Evolutionary conservation across 441 rosid species (phyloP).

Genomic region (Biscutella laevigata): DNA sequence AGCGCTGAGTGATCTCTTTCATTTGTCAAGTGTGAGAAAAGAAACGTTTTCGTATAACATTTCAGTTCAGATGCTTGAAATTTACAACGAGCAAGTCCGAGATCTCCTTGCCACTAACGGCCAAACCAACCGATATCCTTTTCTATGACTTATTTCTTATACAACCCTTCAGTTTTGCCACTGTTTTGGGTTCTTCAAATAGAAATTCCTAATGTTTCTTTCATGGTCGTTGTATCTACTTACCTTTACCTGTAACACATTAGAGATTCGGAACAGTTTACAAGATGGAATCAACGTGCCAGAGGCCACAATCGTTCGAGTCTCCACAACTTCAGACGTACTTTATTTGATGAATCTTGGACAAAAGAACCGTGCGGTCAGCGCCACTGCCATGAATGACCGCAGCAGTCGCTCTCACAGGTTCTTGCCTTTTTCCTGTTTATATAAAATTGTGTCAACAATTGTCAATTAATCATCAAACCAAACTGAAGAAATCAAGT

Average conservation of each 20-base stretch:
- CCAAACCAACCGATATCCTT: slow-evolving; percentile 46
- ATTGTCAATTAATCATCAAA: too few species aligned
- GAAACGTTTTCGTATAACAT: slow-evolving; percentile 42
- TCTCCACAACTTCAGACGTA: slow-evolving; percentile 58
- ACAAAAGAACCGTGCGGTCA: slow-evolving; percentile 56
- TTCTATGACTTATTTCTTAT: background rate
- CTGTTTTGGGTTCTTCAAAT: background rate
- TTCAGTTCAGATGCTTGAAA: slow-evolving; percentile 67
- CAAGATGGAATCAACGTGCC: slow-evolving; percentile 68
- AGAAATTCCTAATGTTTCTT: background rate
- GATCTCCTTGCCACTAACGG: slow-evolving; percentile 56
- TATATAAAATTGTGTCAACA: background rate
- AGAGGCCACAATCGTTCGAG: slow-evolving; percentile 57
- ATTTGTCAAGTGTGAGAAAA: slow-evolving; percentile 40
- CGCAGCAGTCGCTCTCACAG: slow-evolving; percentile 81
- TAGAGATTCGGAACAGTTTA: slow-evolving; percentile 65
- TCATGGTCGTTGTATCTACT: slow-evolving; percentile 5
- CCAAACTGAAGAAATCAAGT: too few species aligned
- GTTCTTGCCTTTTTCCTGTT: slow-evolving; percentile 18
- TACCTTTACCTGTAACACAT: slow-evolving; percentile 39
- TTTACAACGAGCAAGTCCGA: slow-evolving; percentile 65
- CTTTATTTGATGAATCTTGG: slow-evolving; percentile 61
- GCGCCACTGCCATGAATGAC: slow-evolving; percentile 68
- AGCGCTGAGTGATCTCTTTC: slow-evolving; percentile 55
- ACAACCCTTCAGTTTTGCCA: background rate